Conservation (phyloP, 176 grass and related monocot genomes). For the barley (Hordeum vulgare) region MorexV3_pseudomolecules_assembly NC_058522.1:430640009-430640508, state of each 20-base stretch:
- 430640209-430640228: background rate
- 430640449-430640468: background rate
- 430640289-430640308: background rate
- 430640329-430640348: background rate
- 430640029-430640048: slow-evolving; percentile 26
- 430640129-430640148: background rate
- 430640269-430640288: background rate
- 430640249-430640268: slow-evolving; percentile 23
- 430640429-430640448: slow-evolving; percentile 24
- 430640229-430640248: background rate
- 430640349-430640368: background rate
- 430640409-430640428: background rate
- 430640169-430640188: background rate
- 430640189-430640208: background rate
- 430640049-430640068: background rate
- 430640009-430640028: slow-evolving; percentile 7
- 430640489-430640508: background rate
- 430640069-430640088: background rate
- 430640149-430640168: background rate
- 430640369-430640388: slow-evolving; percentile 10
- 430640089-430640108: background rate
- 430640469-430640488: background rate
- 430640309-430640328: background rate
- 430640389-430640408: background rate
- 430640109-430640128: background rate